Evolutionary conservation across 345 rosid species (phyloP).

Genomic region (Pistacia atlantica): DNA sequence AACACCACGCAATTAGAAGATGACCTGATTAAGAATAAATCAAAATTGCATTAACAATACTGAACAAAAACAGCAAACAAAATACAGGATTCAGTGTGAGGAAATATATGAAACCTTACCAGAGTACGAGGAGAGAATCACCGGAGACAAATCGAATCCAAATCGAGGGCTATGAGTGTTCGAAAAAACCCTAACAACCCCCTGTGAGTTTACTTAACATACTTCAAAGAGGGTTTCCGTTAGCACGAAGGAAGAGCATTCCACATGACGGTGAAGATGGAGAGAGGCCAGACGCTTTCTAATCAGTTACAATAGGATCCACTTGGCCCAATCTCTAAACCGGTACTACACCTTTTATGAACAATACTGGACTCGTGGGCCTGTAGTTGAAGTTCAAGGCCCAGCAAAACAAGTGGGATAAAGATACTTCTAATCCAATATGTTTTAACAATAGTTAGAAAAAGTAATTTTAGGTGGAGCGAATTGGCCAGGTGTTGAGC

Average conservation of each 20-base stretch:
- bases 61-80: neutral
- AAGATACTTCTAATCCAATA: neutral
- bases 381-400: too few relatives aligned
- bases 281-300: neutral
- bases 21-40: conserved; percentile 10
- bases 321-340: neutral
- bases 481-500: neutral
- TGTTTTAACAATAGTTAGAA: too few relatives aligned
- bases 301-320: neutral
- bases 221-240: neutral
- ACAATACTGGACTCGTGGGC: neutral
- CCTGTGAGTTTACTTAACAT: neutral
- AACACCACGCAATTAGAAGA: neutral
- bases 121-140: neutral
- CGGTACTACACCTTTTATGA: too few relatives aligned
- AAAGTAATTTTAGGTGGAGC: neutral
- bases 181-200: conserved; percentile 6
- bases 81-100: neutral
- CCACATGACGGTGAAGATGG: neutral
- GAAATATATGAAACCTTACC: neutral
- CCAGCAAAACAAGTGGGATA: neutral
- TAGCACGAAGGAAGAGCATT: too few relatives aligned
- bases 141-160: neutral
- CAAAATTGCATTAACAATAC: neutral
- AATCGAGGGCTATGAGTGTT: neutral